Base-by-base conservation (phyloP, 768 basidiomycete species). In the Russula vinacea region DNA sequence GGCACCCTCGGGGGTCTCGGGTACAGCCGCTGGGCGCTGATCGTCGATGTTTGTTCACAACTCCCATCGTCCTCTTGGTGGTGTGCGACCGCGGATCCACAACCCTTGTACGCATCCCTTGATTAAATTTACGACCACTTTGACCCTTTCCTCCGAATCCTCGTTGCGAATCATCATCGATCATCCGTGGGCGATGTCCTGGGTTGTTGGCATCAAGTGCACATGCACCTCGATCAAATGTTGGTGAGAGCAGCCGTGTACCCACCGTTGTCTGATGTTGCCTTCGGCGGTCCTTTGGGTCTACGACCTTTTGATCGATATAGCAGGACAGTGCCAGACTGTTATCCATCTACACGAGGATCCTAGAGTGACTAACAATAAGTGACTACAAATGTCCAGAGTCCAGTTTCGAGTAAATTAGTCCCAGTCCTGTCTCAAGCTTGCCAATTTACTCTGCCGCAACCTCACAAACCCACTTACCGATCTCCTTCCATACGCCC, bases 401-500 rank as follows among this genome's bases (percentile, higher is more conserved):
- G 33, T 35, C 33, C 52, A 35, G n/a, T 53, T 45, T n/a, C 19
- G 9, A 19, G 3, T 3, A 39, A 39, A 13, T 16, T 39, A 14
- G 2, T 32, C 26, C 29, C 10, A 33, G 14, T 29, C 26, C 19
- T 35, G 35, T 35, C 35, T 3, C 6, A 35, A 35, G 33, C 10
- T 33, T 9, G 2, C 33, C 24, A 11, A 40, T 13, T 44, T 39
- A 66, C n/a, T 62, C 60, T 0, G 22, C n/a, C 40, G 32, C 56
- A 24, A 68, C 32, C 39, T 68, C 67, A 16, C 39, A 39, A 26
- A 63, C 56, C 67, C 67, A 68, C 60, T 33, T 60, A 22, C 53
- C 57, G 4, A 68, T 60, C 65, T 68, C 67, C 47, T 35, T 42
- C 67, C 67, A 68, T 26, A 68, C 44, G 14, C 67, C 67, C 32